These are phyloP conservation scores for Leucosporidium yakuticum DNA, from an alignment of 768 basidiomycete species.

Conservation along the genomic window DNA sequence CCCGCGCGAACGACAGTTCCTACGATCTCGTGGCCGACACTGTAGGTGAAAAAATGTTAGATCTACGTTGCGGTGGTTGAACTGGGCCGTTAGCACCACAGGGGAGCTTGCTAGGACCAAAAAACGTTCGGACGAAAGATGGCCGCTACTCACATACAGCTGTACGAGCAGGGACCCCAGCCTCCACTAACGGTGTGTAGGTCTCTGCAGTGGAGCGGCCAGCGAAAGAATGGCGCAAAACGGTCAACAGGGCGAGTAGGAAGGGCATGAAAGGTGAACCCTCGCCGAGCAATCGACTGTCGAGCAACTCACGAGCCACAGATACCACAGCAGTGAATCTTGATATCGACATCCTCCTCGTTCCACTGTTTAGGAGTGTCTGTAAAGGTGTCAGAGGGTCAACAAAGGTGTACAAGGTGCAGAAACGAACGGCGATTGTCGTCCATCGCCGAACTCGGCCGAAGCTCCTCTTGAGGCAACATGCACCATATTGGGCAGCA, in stretches of 20 bases:
- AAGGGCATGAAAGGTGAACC: not conserved
- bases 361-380: conserved; percentile 27
- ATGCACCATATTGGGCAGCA: too few relatives aligned
- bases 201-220: too few relatives aligned
- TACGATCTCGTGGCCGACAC: conserved; percentile 42
- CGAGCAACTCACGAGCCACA: conserved; percentile 12
- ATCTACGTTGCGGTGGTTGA: too few relatives aligned
- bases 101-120: too few relatives aligned
- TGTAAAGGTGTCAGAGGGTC: not conserved
- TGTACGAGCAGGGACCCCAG: too few relatives aligned
- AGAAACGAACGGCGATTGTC: not conserved
- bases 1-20: conserved; percentile 38
- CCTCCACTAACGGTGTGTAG: too few relatives aligned
- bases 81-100: too few relatives aligned
- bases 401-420: too few relatives aligned
- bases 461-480: too few relatives aligned
- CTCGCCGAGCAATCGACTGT: not conserved
- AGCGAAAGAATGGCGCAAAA: too few relatives aligned
- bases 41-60: not conserved
- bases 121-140: not conserved
- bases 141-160: too few relatives aligned
- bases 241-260: too few relatives aligned
- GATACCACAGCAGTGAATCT: conserved; percentile 17
- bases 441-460: not conserved
- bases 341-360: conserved; percentile 32